A percentile compares a stretch with the other conserved stretches of the same genome.
Evolutionary conservation across 108 stramenopile genomes (phyloP).

Genomic region (Nitzschia inconspicua): DNA sequence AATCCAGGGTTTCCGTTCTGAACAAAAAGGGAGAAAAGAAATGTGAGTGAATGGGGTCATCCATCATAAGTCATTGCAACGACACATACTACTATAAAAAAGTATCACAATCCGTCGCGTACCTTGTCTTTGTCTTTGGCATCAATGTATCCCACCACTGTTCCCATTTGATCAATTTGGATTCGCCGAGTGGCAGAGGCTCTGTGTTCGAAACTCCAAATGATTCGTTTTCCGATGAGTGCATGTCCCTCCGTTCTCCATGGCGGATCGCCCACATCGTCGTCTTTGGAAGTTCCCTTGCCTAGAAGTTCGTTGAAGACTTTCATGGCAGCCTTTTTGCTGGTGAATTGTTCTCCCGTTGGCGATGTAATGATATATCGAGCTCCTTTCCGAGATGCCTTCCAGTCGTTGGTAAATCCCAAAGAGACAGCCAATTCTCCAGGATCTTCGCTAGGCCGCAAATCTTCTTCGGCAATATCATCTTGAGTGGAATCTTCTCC

Average conservation of each 20-base stretch:
- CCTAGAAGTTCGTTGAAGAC: conserved; percentile 8
- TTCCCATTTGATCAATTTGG: conserved; percentile 53
- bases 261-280: conserved; percentile 72
- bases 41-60: not conserved
- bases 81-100: not conserved
- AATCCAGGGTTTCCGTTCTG: conserved; percentile 76
- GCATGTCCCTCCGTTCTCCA: conserved; percentile 66
- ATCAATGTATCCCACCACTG: conserved; percentile 63
- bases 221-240: conserved; percentile 47
- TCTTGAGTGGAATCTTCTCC: conserved; percentile 68
- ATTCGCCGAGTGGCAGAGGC: conserved; percentile 38
- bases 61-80: too few relatives aligned
- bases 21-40: not conserved
- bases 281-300: not conserved
- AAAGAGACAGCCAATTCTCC: conserved; percentile 37
- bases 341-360: conserved; percentile 39
- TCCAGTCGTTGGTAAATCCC: conserved; percentile 60
- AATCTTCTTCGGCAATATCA: conserved; percentile 56
- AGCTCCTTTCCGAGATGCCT: conserved; percentile 30
- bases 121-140: conserved; percentile 71
- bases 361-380: conserved; percentile 48
- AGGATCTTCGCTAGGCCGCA: conserved; percentile 54
- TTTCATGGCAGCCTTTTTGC: conserved; percentile 60
- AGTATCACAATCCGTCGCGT: not conserved
- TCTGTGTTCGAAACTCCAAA: conserved; percentile 29